Evolutionary conservation across 2,329 filamentous ascomycete genomes (phyloP).

Genomic region (Nigrograna mackinnonii): DNA sequence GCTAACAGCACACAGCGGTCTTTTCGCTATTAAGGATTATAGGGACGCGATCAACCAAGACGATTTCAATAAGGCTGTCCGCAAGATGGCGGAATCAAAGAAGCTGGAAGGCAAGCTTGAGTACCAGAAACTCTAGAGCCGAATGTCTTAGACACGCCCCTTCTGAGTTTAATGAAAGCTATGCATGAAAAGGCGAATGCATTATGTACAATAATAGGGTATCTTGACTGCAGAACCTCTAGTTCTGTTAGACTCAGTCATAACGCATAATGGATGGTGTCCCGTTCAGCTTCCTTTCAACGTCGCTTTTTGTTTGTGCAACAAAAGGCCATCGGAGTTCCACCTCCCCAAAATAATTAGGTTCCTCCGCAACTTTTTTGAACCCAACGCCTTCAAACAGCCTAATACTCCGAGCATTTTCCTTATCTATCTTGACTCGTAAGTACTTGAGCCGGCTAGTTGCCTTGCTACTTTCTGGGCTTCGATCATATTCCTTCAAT

Average conservation of each 20-base stretch:
- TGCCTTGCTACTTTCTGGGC: conserved; percentile 12
- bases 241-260: conserved; percentile 3
- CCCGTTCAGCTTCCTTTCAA: conserved; percentile 8
- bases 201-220: conserved; percentile 30
- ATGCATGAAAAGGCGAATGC: conserved; percentile 10
- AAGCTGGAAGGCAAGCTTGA: conserved; percentile 98
- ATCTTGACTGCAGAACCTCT: conserved; percentile 11
- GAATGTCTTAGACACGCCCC: neutral
- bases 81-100: conserved; percentile 96
- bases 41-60: conserved; percentile 95
- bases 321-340: conserved; percentile 53
- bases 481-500: conserved; percentile 56
- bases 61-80: conserved; percentile 98
- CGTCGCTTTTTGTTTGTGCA: conserved; percentile 1
- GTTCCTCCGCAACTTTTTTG: conserved; percentile 48
- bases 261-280: conserved; percentile 7
- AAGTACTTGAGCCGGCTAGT: conserved; percentile 48
- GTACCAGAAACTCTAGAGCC: conserved; percentile 83
- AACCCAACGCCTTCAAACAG: conserved; percentile 67
- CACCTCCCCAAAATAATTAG: conserved; percentile 71
- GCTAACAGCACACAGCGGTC: conserved; percentile 61
- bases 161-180: neutral
- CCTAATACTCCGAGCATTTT: conserved; percentile 59
- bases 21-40: conserved; percentile 99
- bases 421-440: conserved; percentile 64